phyloP scores from a whole-genome alignment of 441 rosid genomes.

The Pelargonium hybrid region DNA sequence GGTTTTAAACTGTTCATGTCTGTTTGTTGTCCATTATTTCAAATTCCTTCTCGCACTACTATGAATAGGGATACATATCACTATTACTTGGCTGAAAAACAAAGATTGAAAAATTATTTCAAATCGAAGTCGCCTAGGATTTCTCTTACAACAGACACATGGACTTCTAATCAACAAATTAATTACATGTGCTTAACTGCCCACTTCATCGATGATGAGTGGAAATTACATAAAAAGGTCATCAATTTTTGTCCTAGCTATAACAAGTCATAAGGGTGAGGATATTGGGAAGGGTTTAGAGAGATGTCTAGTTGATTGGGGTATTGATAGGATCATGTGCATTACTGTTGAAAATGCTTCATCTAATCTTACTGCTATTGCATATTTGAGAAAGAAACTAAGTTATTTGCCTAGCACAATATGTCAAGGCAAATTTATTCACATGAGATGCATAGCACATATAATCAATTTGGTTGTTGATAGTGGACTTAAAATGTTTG shows the following conservation, averaged over 20 bases:
- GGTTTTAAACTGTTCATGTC: not conserved
- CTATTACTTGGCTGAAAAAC: not conserved
- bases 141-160: not conserved
- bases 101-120: no score
- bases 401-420: no score
- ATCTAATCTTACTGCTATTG: not conserved
- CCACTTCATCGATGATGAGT: not conserved
- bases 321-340: not conserved
- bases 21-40: not conserved
- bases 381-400: no score
- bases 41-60: not conserved
- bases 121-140: not conserved
- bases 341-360: no score
- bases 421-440: not conserved
- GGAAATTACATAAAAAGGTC: not conserved
- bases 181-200: not conserved
- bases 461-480: not conserved
- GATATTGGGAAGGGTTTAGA: not conserved
- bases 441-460: not conserved
- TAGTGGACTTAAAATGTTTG: not conserved
- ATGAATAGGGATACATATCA: not conserved
- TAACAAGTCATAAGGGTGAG: not conserved
- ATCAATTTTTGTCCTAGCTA: not conserved
- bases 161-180: not conserved
- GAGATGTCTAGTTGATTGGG: not conserved